Percentiles rank a stretch among this genome's conserved stretches.
phyloP scores from a whole-genome alignment of 176 grass and related monocot species.

The Eragrostis curvula region DNA sequence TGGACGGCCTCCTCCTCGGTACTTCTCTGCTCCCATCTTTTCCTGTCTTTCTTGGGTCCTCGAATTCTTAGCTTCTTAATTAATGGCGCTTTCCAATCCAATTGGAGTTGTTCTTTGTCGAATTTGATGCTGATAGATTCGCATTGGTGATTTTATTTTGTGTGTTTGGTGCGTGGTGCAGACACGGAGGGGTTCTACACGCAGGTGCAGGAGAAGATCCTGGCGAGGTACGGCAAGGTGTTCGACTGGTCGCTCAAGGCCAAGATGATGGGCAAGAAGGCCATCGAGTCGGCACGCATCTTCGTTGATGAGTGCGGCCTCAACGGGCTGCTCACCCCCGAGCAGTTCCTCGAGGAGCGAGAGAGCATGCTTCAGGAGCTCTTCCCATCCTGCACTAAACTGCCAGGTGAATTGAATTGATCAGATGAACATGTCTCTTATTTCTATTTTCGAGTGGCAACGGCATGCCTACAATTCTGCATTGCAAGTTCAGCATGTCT shows the following conservation, averaged over 20 bases:
- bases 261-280: constrained; percentile 98
- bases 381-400: constrained; percentile 66
- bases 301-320: constrained; percentile 81
- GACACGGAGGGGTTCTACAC: constrained; percentile 97
- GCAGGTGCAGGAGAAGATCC: constrained; percentile 92
- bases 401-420: constrained; percentile 64
- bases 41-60: background rate
- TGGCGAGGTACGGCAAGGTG: constrained; percentile 79
- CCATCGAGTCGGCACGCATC: constrained; percentile 71
- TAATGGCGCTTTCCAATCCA: background rate
- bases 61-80: background rate
- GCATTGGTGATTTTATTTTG: background rate
- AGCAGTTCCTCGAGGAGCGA: constrained; percentile 83
- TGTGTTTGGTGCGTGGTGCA: constrained; percentile 18
- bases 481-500: background rate
- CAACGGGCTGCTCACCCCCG: constrained; percentile 66
- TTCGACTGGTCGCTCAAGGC: constrained; percentile 98
- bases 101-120: background rate
- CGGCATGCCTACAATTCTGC: background rate
- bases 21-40: background rate
- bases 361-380: constrained; percentile 86
- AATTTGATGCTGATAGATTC: background rate
- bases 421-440: background rate
- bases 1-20: constrained; percentile 93
- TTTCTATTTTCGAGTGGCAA: background rate